These are phyloP conservation scores for Geotrichum ghanense DNA, from an alignment of 805 yeast genomes.

Conservation along the genomic window DNA sequence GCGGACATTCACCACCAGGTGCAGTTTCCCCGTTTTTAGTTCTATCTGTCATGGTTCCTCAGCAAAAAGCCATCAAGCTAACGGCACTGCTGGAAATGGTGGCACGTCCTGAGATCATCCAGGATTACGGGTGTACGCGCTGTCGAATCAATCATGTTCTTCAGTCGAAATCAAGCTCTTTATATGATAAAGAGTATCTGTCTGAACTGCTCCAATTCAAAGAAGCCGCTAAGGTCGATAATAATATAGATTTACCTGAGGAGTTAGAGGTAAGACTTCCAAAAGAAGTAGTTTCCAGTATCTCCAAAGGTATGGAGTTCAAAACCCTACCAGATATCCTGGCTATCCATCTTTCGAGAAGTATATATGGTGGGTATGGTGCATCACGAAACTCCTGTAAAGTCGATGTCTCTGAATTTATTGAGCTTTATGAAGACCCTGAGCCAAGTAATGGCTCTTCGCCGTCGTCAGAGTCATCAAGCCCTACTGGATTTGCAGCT, in stretches of 20 bases:
- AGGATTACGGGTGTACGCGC: slow-evolving; percentile 59
- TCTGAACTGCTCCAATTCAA: slow-evolving; percentile 30
- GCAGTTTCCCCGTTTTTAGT: slow-evolving; percentile 53
- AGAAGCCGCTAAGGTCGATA: slow-evolving; percentile 33
- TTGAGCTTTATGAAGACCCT: slow-evolving; percentile 26
- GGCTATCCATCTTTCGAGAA: slow-evolving; percentile 77
- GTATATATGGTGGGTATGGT: slow-evolving; percentile 57
- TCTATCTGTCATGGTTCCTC: slow-evolving; percentile 68
- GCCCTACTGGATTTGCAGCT: slow-evolving; percentile 4
- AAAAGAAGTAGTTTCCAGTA: slow-evolving; percentile 44
- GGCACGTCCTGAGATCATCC: slow-evolving; percentile 60
- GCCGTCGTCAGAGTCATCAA: neutral
- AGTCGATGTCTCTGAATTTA: slow-evolving; percentile 51
- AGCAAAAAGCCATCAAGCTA: slow-evolving; percentile 33
- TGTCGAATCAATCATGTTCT: slow-evolving; percentile 40
- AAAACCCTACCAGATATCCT: slow-evolving; percentile 59
- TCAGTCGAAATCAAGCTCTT: slow-evolving; percentile 3
- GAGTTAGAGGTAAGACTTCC: slow-evolving; percentile 29
- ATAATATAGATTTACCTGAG: slow-evolving; percentile 28
- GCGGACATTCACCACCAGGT: slow-evolving; percentile 51
- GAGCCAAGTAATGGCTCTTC: slow-evolving; percentile 3
- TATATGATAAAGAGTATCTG: slow-evolving; percentile 20
- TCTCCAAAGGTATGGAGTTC: slow-evolving; percentile 52
- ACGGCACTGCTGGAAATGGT: slow-evolving; percentile 43
- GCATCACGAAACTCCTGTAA: slow-evolving; percentile 66